Conservation (phyloP, 108 stramenopile species). For the Parietichytrium sp. region DNA sequence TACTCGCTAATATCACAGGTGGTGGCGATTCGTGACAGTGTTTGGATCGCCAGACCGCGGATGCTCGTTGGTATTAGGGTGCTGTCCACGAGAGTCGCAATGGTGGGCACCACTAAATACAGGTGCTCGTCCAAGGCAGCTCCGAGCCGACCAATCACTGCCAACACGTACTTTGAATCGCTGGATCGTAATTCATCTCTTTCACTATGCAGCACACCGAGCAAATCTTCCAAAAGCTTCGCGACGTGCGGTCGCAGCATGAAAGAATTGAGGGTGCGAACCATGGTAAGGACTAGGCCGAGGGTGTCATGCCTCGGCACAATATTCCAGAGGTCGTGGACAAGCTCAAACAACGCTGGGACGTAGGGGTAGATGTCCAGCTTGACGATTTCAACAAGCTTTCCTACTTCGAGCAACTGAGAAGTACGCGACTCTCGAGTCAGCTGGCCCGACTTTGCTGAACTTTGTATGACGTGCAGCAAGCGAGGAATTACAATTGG, state of each 20-base stretch:
- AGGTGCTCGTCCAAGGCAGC: conserved; percentile 28
- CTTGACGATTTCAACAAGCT: conserved; percentile 76
- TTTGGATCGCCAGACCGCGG: not conserved
- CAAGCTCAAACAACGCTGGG: conserved; percentile 80
- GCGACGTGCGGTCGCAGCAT: not conserved
- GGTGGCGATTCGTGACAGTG: not conserved
- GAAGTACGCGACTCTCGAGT: conserved; percentile 78
- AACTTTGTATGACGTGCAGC: conserved; percentile 47
- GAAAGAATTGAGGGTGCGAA: not conserved
- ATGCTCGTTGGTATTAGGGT: not conserved
- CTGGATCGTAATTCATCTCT: not conserved
- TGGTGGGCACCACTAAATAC: not conserved
- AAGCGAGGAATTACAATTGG: conserved; percentile 81
- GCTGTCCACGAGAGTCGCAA: not conserved
- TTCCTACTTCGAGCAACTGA: conserved; percentile 79
- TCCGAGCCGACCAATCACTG: not conserved
- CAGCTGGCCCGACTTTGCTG: not conserved
- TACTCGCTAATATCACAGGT: conserved; percentile 16
- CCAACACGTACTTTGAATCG: not conserved
- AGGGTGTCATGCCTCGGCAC: not conserved
- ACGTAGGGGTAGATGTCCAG: conserved; percentile 83
- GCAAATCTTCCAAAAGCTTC: not conserved
- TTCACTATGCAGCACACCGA: conserved; percentile 3
- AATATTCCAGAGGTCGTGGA: conserved; percentile 56
- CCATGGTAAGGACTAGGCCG: not conserved